A percentile compares a stretch with the other conserved stretches of the same genome.
Evolutionary conservation across 2,329 filamentous ascomycete species (phyloP).

Genomic region (Cercospora zeae-maydis): DNA sequence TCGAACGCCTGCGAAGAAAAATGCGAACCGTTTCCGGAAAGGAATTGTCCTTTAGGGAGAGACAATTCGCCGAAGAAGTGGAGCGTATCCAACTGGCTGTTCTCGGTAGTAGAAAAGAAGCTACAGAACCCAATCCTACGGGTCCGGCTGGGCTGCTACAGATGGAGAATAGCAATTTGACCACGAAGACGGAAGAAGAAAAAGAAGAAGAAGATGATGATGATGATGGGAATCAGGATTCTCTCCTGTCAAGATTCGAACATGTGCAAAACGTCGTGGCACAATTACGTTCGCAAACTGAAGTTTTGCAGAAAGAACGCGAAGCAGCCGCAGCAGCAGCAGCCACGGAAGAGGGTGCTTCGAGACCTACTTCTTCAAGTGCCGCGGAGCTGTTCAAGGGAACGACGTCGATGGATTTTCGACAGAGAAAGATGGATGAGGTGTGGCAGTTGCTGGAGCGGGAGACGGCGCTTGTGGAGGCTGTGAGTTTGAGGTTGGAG

Average conservation of each 20-base stretch:
- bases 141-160: conserved; percentile 32
- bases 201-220: conserved; percentile 11
- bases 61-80: conserved; percentile 57
- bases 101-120: conserved; percentile 28
- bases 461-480: conserved; percentile 66
- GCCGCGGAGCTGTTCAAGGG: conserved; percentile 43
- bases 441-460: conserved; percentile 62
- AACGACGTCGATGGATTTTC: conserved; percentile 45
- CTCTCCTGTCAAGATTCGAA: conserved; percentile 24
- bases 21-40: conserved; percentile 48
- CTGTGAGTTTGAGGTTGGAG: conserved; percentile 60
- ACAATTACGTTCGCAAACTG: conserved; percentile 29
- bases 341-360: conserved; percentile 24
- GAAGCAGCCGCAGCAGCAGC: conserved; percentile 24
- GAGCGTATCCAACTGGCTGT: conserved; percentile 39
- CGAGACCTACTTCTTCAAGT: conserved; percentile 38
- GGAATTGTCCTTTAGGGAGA: conserved; percentile 62
- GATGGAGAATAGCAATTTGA: conserved; percentile 27
- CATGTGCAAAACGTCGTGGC: conserved; percentile 30
- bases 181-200: conserved; percentile 14
- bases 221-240: conserved; percentile 12
- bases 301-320: conserved; percentile 31
- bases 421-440: conserved; percentile 61
- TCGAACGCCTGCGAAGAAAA: conserved; percentile 57
- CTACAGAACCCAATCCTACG: conserved; percentile 6